Evolutionary conservation across 495 filamentous ascomycete genomes (phyloP).

Genomic region (Penicillium pancosmium): DNA sequence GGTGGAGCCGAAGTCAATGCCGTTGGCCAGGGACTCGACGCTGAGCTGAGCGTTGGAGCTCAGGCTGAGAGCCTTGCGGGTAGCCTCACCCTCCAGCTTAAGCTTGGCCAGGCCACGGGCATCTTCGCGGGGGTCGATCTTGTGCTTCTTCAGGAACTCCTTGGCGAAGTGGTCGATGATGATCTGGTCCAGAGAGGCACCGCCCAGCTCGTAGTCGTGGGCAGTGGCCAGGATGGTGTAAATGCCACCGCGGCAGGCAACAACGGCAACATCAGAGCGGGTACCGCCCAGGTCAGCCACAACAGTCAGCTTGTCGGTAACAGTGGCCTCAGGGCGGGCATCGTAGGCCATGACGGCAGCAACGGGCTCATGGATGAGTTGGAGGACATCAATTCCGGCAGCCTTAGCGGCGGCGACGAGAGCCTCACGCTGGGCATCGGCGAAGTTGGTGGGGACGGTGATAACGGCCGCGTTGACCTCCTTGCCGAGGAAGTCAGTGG

Average conservation of each 20-base stretch:
- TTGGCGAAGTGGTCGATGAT: slow-evolving; percentile 96
- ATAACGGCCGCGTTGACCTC: slow-evolving; percentile 90
- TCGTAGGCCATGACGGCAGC: slow-evolving; percentile 92
- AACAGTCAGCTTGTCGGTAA: slow-evolving; percentile 84
- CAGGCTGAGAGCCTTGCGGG: slow-evolving; percentile 86
- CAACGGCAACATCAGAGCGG: slow-evolving; percentile 85
- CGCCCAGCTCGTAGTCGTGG: slow-evolving; percentile 91
- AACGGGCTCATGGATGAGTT: slow-evolving; percentile 92
- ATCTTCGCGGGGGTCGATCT: slow-evolving; percentile 82
- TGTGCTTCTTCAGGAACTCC: slow-evolving; percentile 95
- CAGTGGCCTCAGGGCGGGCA: slow-evolving; percentile 72
- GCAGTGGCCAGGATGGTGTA: slow-evolving; percentile 93
- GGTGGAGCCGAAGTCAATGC: slow-evolving; percentile 86
- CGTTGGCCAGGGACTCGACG: slow-evolving; percentile 84
- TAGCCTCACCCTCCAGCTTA: slow-evolving; percentile 84
- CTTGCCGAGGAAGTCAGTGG: slow-evolving; percentile 89
- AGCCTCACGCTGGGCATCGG: slow-evolving; percentile 79
- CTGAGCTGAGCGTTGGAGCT: slow-evolving; percentile 86
- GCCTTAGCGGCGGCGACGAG: slow-evolving; percentile 74
- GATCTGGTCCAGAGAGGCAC: slow-evolving; percentile 80
- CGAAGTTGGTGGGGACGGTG: slow-evolving; percentile 91
- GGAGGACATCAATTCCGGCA: slow-evolving; percentile 86
- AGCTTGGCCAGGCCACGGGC: slow-evolving; percentile 85
- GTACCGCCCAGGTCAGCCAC: slow-evolving; percentile 94
- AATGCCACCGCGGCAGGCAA: slow-evolving; percentile 90